Percentiles rank a stretch among this genome's conserved stretches.
These are phyloP conservation scores for Verbena officinalis DNA, from an alignment of 257 asterid genomes.

Conservation along the genomic window DNA sequence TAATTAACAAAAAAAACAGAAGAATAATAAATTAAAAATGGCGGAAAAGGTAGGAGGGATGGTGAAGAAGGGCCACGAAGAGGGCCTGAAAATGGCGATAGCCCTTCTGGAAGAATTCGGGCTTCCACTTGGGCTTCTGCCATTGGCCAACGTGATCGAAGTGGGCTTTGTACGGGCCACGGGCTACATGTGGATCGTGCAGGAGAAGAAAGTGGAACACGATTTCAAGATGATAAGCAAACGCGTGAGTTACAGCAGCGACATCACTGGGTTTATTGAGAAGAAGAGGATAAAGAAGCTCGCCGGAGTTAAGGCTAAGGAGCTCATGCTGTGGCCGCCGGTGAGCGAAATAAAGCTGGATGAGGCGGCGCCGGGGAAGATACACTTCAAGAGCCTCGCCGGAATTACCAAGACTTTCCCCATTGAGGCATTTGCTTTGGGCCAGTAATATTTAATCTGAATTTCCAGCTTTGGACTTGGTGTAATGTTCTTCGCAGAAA, in stretches of 20 bases:
- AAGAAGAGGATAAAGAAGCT: conserved; percentile 48
- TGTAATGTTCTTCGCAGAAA: too few species aligned
- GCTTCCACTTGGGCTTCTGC: conserved; percentile 52
- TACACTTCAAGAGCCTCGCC: conserved; percentile 1
- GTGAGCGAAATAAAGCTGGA: conserved; percentile 1
- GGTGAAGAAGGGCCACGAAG: conserved; percentile 45
- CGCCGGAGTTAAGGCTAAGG: neutral
- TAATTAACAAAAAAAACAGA: neutral
- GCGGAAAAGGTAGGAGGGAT: conserved; percentile 52
- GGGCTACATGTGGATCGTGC: conserved; percentile 49
- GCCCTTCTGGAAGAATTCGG: conserved; percentile 48
- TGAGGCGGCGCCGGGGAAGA: neutral
- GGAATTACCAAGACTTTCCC: conserved; percentile 1
- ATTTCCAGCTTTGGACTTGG: too few species aligned
- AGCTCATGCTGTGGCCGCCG: conserved; percentile 8
- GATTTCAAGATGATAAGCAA: conserved; percentile 43
- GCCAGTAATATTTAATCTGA: neutral
- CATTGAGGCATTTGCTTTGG: conserved; percentile 5
- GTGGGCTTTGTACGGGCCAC: conserved; percentile 48
- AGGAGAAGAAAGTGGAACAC: conserved; percentile 44
- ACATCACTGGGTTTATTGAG: conserved; percentile 34
- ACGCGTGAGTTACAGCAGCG: conserved; percentile 42
- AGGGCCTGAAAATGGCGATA: conserved; percentile 41
- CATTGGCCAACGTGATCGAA: conserved; percentile 45
- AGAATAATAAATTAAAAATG: conserved; percentile 20